These are phyloP conservation scores for Diplodia scrobiculata DNA, from an alignment of 2,329 filamentous ascomycete species.

Conservation along the genomic window DNA sequence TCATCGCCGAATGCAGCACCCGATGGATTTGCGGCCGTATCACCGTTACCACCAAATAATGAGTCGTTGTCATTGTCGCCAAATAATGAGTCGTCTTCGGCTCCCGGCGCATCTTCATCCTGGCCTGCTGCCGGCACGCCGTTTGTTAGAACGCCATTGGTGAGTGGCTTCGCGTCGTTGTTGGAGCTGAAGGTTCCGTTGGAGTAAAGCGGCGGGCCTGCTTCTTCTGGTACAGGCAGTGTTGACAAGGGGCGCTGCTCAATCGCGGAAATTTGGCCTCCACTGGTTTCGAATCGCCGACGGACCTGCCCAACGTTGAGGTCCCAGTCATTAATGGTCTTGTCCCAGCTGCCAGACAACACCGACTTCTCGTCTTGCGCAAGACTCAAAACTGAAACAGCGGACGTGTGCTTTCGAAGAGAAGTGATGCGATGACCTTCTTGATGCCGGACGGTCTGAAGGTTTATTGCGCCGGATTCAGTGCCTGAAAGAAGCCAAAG, in stretches of 20 bases:
- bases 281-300: conserved; percentile 74
- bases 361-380: conserved; percentile 83
- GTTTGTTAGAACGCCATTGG: conserved; percentile 57
- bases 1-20: conserved; percentile 70
- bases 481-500: conserved; percentile 89
- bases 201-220: conserved; percentile 54
- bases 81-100: conserved; percentile 79
- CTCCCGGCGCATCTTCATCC: conserved; percentile 60
- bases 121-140: conserved; percentile 37
- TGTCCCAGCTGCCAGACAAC: conserved; percentile 95
- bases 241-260: conserved; percentile 79
- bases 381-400: conserved; percentile 83
- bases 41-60: conserved; percentile 82
- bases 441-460: conserved; percentile 90
- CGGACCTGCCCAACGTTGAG: conserved; percentile 79
- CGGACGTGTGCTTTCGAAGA: conserved; percentile 81
- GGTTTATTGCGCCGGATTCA: conserved; percentile 87
- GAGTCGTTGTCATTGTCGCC: conserved; percentile 74
- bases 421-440: conserved; percentile 87
- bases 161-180: conserved; percentile 61
- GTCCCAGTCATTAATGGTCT: conserved; percentile 92
- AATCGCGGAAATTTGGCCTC: conserved; percentile 82
- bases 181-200: conserved; percentile 78
- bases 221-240: conserved; percentile 73
- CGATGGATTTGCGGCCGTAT: conserved; percentile 38